These are phyloP conservation scores for Pseudonitzschia multiseries DNA, from an alignment of 108 stramenopile genomes.

Conservation along the genomic window DNA sequence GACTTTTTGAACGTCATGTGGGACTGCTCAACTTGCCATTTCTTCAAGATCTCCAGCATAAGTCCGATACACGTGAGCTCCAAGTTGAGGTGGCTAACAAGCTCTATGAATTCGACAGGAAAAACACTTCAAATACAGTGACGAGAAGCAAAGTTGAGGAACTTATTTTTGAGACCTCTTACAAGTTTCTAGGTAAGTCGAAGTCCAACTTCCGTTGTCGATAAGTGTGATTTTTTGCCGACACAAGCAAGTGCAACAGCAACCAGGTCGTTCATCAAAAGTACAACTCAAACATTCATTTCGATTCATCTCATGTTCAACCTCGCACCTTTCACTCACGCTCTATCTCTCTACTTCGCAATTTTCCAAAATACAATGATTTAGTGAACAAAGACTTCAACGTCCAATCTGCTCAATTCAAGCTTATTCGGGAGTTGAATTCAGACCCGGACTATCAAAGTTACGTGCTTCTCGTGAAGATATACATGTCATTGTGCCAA, in stretches of 20 bases:
- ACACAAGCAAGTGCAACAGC: not conserved
- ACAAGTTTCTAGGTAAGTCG: slow-evolving; percentile 28
- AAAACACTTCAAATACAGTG: slow-evolving; percentile 29
- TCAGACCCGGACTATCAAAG: slow-evolving; percentile 35
- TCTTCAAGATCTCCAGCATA: slow-evolving; percentile 30
- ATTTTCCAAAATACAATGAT: no score
- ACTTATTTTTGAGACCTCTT: slow-evolving; percentile 27
- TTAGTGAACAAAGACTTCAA: slow-evolving; percentile 36
- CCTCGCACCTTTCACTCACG: not conserved
- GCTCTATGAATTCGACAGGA: slow-evolving; percentile 37
- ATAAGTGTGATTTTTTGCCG: not conserved
- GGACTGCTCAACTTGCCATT: slow-evolving; percentile 31
- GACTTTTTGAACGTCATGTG: slow-evolving; percentile 28
- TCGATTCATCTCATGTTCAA: not conserved
- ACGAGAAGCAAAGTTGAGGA: slow-evolving; percentile 32
- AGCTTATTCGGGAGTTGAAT: slow-evolving; percentile 33
- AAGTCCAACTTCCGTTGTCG: no score
- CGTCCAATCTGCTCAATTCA: slow-evolving; percentile 30
- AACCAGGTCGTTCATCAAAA: not conserved
- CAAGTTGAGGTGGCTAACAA: slow-evolving; percentile 37
- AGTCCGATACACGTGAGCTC: slow-evolving; percentile 30
- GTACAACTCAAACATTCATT: not conserved
- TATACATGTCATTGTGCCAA: slow-evolving; percentile 36
- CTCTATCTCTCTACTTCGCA: not conserved
- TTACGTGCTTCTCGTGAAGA: slow-evolving; percentile 36